Evolutionary conservation across 1,284 basidiomycete genomes (phyloP), one percentile per base, ranked within the genome.

Genomic region (Nidula niveotomentosa): DNA sequence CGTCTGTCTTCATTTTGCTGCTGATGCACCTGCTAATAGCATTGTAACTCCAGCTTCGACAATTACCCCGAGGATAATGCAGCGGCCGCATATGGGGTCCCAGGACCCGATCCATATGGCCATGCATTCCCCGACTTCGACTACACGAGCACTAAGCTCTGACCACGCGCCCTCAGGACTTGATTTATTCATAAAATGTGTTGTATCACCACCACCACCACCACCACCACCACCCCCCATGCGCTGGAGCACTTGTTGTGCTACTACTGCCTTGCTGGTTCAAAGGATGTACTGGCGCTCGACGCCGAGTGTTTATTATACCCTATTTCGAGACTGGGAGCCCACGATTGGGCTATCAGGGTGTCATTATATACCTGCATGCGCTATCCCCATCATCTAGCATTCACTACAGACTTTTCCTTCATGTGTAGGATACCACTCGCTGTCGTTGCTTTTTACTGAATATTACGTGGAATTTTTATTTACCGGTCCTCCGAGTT

Each of bases 61-160:
- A 76, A 75, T 52, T 92, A 92, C 63, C 86, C 86, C 1, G 90
- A 92, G 65, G 88, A 87, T 60, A 83, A 87, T 63, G 82, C 75
- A 0, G 71, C 81, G 0, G 65, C 76, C 44, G 66, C 72, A 47
- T 92, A 92, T 60, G 90, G 90, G 7, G 65, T 76, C 50, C 67
- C 73, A 9, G 79, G 74, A 0, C 62, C 71, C 1, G 90, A 91
- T 68, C 76, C 75, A 2, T 82, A 79, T 65, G 86, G 85, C 8
- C 59, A 69, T 18, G 70, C 71, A 35, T 91, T 91, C 72, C 82
- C 86, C 12, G 80, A 84, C 54, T 91, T 90, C 61, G 88, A 89
- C 52, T 89, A 89, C 65, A 77, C 83, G 15, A 60, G 58, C 39
- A 57, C 49, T n/a, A 18, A n/a, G 18, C 45, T 46, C 12, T 46